Base-by-base conservation (phyloP, 2,329 filamentous ascomycete genomes). In the Pseudovirgaria hyperparasitica region DNA sequence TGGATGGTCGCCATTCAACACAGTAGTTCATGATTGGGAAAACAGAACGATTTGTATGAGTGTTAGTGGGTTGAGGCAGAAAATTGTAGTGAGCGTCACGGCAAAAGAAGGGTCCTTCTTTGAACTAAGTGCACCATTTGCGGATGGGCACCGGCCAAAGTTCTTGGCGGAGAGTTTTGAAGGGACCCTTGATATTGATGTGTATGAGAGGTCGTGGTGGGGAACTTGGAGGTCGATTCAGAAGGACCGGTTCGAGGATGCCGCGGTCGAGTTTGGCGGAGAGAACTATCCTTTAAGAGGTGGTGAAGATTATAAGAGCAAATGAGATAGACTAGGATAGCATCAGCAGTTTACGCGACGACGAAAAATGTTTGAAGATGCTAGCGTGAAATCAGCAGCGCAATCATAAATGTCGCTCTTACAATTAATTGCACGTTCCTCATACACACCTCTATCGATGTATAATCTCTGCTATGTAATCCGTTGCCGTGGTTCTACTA, bases 251-350 rank as follows among this genome's bases (percentile, higher is more conserved):
- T 65, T 63, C 34, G 50, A 58, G 25, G 41, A 45, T 8, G 57
- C 48, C 15, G 60, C 60, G 42, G 31, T 67, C 30, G 62, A 66
- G 33, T 66, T 65, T 48, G 62, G 61, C 1, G 62, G 58, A 1
- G 57, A 41, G 1, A 65, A 60, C 36, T 65, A 61, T 43, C 52
- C 53, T 5, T 52, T 48, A 16, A 49, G 51, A 22, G 60, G 58
- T 2, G 49, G 39, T 27, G 39, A 47, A 3, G 36, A 55, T 29
- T 46, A 48, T 14, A 50, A 48, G 26, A 41, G 55, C 24, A 57
- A 34, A 48, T 13, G 16, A 24, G 19, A 18, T 6, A 18, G 16
- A n/a, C 19, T 20, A 20, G 9, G n/a, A 9, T 9, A 20, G n/a
- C n/a, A 20, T 20, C 19, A 20, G n/a, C n/a, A n/a, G n/a, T n/a